These are phyloP conservation scores for Leptodontidium sp. DNA, from an alignment of 2,329 filamentous ascomycete genomes.

Conservation along the genomic window DNA sequence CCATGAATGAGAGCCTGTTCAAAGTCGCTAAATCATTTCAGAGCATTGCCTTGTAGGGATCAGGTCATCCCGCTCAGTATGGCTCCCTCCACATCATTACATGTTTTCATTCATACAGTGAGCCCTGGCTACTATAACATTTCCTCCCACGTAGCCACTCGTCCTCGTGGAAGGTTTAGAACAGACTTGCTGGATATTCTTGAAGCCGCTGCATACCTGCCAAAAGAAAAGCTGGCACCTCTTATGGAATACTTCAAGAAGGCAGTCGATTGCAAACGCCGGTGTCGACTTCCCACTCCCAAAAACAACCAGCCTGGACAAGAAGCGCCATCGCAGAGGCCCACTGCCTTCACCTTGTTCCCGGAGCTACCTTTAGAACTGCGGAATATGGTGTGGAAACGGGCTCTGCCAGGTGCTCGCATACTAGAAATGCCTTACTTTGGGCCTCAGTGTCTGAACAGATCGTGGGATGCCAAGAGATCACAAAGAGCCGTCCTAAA, in stretches of 20 bases:
- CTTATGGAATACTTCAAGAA: background rate
- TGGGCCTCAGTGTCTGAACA: background rate
- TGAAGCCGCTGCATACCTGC: background rate
- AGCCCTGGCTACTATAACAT: background rate
- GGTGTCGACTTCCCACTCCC: background rate
- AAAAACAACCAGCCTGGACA: background rate
- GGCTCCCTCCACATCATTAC: too few relatives aligned
- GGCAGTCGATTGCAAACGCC: background rate
- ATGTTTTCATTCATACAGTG: background rate
- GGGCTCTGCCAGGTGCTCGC: background rate
- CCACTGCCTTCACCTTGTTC: background rate
- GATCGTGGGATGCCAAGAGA: background rate
- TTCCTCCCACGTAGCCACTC: background rate
- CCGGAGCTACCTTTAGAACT: background rate
- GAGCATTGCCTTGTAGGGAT: too few relatives aligned
- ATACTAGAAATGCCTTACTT: background rate
- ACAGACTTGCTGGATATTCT: background rate
- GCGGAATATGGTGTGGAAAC: background rate
- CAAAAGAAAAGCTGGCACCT: background rate
- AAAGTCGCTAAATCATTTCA: too few relatives aligned
- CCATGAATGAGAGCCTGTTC: too few relatives aligned
- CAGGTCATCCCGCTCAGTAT: too few relatives aligned
- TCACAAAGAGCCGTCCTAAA: background rate
- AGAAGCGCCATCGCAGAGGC: background rate
- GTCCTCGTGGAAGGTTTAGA: background rate